Conservation (phyloP, 2,329 filamentous ascomycete species). For the Calonectria pauciramosa region DNA sequence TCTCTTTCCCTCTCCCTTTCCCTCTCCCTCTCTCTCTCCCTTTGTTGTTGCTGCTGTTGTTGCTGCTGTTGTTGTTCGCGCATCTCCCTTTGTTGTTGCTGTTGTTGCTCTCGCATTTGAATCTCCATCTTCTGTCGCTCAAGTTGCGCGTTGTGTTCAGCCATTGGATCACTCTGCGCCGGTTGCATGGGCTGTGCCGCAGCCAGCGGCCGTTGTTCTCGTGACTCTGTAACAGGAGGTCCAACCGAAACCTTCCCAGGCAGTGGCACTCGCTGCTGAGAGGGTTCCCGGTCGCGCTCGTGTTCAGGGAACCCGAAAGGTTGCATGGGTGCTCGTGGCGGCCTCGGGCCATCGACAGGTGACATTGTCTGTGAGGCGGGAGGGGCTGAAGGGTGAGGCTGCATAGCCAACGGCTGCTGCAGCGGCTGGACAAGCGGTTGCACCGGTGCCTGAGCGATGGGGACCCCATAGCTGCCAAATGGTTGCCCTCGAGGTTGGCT, state of each 20-base stretch:
- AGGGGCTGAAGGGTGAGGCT: constrained; percentile 54
- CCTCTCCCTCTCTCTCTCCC: constrained; percentile 17
- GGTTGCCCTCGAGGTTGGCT: constrained; percentile 49
- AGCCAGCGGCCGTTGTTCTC: constrained; percentile 51
- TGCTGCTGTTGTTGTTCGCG: constrained; percentile 43
- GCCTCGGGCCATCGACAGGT: constrained; percentile 52
- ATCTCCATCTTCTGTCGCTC: constrained; percentile 52
- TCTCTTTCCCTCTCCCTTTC: constrained; percentile 32
- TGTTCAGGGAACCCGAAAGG: constrained; percentile 60
- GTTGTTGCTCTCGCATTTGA: constrained; percentile 47
- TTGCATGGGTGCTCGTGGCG: constrained; percentile 58
- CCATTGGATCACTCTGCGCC: constrained; percentile 51
- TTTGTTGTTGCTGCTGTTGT: constrained; percentile 38
- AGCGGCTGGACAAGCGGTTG: constrained; percentile 47
- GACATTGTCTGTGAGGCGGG: constrained; percentile 61
- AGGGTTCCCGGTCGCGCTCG: constrained; percentile 45
- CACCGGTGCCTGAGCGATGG: constrained; percentile 61
- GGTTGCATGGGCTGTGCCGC: constrained; percentile 52
- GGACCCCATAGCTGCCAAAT: constrained; percentile 59
- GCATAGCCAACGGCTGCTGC: constrained; percentile 49
- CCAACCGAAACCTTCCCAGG: constrained; percentile 55
- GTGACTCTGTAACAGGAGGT: constrained; percentile 49
- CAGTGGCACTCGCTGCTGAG: constrained; percentile 55
- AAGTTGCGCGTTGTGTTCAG: constrained; percentile 47
- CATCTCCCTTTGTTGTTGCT: constrained; percentile 41